Evolutionary conservation across 768 basidiomycete genomes (phyloP).

Genomic region (Calocera cornea): DNA sequence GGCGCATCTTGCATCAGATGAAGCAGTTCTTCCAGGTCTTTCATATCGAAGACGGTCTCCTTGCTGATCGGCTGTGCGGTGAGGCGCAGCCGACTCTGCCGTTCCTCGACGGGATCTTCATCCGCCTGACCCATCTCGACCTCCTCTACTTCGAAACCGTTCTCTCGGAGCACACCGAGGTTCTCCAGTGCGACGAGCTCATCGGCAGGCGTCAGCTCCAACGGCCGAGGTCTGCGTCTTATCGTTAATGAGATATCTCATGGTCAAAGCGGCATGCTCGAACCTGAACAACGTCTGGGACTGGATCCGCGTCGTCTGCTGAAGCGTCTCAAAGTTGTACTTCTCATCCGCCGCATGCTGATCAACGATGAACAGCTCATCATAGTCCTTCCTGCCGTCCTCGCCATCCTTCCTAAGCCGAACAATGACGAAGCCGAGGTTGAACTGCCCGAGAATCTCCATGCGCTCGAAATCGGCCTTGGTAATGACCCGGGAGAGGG

Average conservation of each 20-base stretch:
- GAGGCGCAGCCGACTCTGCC: constrained; percentile 39
- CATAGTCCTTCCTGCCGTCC: constrained; percentile 27
- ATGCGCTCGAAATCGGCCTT: constrained; percentile 76
- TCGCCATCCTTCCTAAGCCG: constrained; percentile 36
- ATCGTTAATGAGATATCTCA: not conserved
- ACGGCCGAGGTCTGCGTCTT: constrained; percentile 45
- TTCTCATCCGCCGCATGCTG: constrained; percentile 98
- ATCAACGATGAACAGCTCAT: constrained; percentile 93
- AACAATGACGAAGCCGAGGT: constrained; percentile 83
- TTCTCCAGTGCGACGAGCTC: constrained; percentile 82
- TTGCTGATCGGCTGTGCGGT: constrained; percentile 84
- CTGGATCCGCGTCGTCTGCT: constrained; percentile 76
- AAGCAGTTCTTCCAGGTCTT: constrained; percentile 87
- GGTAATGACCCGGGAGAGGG: constrained; percentile 69
- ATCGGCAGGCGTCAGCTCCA: constrained; percentile 82
- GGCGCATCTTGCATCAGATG: constrained; percentile 71
- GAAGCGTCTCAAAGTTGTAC: constrained; percentile 92
- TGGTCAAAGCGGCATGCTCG: constrained; percentile 16
- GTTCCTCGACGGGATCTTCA: constrained; percentile 13
- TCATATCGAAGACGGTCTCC: constrained; percentile 74
- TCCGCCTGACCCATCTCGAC: constrained; percentile 29
- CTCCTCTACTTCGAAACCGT: constrained; percentile 76
- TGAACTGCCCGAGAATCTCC: constrained; percentile 88
- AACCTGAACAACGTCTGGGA: constrained; percentile 76
- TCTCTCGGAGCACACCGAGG: constrained; percentile 61